Percentiles rank a stretch among this genome's conserved stretches.
Evolutionary conservation across 1,284 basidiomycete species (phyloP).

Genomic region (Baeospora myosura): DNA sequence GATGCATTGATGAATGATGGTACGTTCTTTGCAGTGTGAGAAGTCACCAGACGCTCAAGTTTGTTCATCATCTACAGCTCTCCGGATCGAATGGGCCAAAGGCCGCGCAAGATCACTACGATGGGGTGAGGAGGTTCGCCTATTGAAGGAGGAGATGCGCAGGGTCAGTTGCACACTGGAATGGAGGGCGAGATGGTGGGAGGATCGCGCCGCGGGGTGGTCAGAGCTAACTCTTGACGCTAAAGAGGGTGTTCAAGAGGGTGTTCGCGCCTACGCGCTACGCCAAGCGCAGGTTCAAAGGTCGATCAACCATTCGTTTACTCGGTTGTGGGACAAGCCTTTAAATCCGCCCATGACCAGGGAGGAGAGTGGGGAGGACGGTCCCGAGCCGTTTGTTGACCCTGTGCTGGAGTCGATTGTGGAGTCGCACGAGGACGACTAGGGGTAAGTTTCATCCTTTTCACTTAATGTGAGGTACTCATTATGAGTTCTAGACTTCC

Average conservation of each 20-base stretch:
- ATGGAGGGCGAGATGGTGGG: neutral
- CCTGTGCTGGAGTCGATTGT: no score
- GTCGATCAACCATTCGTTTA: no score
- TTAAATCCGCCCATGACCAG: no score
- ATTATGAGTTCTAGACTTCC: no score
- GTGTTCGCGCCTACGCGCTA: neutral
- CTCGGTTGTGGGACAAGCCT: no score
- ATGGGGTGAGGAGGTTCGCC: neutral
- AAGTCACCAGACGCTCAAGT: neutral
- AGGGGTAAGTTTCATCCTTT: no score
- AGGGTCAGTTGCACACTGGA: neutral
- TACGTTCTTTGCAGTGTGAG: neutral
- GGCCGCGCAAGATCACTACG: neutral
- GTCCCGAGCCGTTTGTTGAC: no score
- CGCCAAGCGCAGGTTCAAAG: no score
- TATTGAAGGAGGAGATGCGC: conserved; percentile 1
- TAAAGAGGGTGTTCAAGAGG: neutral
- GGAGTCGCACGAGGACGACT: no score
- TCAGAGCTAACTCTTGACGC: neutral
- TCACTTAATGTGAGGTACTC: no score
- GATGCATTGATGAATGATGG: neutral
- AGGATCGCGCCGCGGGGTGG: neutral
- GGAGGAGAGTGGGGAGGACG: no score
- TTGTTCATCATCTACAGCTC: neutral
- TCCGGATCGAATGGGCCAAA: neutral